phyloP scores from a whole-genome alignment of 2,329 filamentous ascomycete genomes.

The Cladophialophora yegresii region DNA sequence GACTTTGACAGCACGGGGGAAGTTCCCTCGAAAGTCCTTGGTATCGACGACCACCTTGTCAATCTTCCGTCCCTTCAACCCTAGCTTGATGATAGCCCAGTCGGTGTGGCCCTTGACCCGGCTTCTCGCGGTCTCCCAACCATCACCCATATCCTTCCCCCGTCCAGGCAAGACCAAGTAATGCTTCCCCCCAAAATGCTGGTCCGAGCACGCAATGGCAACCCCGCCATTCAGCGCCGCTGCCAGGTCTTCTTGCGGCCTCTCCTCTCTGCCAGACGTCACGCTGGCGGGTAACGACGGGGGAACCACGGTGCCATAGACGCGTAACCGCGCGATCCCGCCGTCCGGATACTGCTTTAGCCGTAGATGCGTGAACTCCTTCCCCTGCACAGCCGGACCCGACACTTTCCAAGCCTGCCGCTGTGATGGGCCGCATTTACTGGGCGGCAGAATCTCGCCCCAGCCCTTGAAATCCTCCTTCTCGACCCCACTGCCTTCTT shows the following conservation, averaged over 20 bases:
- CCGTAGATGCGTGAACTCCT: constrained; percentile 48
- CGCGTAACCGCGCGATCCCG: constrained; percentile 47
- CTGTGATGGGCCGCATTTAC: constrained; percentile 46
- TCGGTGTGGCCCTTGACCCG: constrained; percentile 46
- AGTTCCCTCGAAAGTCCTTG: constrained; percentile 51
- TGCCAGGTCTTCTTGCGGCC: constrained; percentile 44
- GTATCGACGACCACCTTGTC: constrained; percentile 47
- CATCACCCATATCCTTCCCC: constrained; percentile 50
- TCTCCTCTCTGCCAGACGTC: constrained; percentile 17
- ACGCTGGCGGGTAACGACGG: constrained; percentile 35
- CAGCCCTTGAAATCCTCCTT: constrained; percentile 42
- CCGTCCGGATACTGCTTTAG: constrained; percentile 52
- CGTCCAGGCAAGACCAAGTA: constrained; percentile 48
- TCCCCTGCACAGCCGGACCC: constrained; percentile 33
- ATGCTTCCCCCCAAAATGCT: constrained; percentile 47
- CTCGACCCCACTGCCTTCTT: constrained; percentile 39
- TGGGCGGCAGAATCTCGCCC: constrained; percentile 45
- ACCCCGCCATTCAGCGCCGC: constrained; percentile 47
- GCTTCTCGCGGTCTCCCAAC: constrained; percentile 49
- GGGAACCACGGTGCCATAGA: constrained; percentile 48
- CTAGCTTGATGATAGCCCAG: constrained; percentile 47
- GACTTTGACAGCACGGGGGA: constrained; percentile 46
- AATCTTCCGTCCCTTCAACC: constrained; percentile 43
- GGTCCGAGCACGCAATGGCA: constrained; percentile 45
- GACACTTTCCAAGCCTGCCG: constrained; percentile 47